Evolutionary conservation across 2,329 filamentous ascomycete genomes (phyloP), one percentile per base, ranked within the genome.

Genomic region (Microsporum canis): DNA sequence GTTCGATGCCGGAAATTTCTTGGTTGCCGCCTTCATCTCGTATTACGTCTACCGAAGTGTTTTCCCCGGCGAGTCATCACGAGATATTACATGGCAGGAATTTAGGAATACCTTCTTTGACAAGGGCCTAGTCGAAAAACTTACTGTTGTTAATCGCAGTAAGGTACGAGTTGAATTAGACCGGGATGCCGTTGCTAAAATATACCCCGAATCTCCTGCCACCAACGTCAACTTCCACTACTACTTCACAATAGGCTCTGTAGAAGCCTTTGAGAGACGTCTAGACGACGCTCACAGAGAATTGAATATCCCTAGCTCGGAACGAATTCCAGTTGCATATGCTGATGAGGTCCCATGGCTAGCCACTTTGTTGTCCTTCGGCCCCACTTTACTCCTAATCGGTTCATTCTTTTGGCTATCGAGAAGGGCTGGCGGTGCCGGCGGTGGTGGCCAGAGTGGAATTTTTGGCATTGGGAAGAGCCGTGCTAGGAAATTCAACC

Each of bases 21-120:
- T 87, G 36, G 76, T 86, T 55, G 80, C 80, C 34, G 75, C 81
- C 17, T 80, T 88, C 66, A 73, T 86, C 38, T 77, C 83, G 8
- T 88, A 85, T 70, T 77, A 88, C 60, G 71, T 85, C 56, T 87
- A 84, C 73, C 78, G 81, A 61, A 79, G 82, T 65, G 76, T 92
- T 61, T 81, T 89, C 62, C 86, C 86, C 2, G 81, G 82, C 23
- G 85, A 88, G 65, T 81, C 79, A 64, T 80, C 78, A 60, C 80
- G 85, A 69, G 92, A 99, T 71, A 96, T 99, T 62, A 97, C 94
- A 60, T 99, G 91, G 89, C 91, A 99, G 76, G 94, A 99, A 76
- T 89, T 99, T 77, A 82, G 89, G 65, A 91, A 85, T 67, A 94
- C 90, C 36, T 97, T 96, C 80, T 80, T 99, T 63, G 91, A 96